Evolutionary conservation across 2,329 filamentous ascomycete species (phyloP).

Genomic region (Incumbomyces lentus): DNA sequence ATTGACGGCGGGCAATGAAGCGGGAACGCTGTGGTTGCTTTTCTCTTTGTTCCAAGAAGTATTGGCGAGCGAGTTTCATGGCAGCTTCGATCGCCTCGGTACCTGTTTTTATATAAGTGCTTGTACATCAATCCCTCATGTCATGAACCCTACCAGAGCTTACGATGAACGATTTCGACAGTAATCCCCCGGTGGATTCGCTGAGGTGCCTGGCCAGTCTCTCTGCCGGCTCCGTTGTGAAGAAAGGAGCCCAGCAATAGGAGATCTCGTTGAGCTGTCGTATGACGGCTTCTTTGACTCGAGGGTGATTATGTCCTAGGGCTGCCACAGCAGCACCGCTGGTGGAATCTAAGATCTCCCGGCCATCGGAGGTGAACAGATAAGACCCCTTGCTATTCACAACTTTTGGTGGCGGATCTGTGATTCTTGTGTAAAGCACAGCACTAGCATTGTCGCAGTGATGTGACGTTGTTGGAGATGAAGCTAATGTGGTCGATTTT

Average conservation of each 20-base stretch:
- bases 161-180: slow-evolving; percentile 44
- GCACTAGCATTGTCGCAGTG: neutral
- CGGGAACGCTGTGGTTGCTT: slow-evolving; percentile 45
- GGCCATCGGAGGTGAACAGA: slow-evolving; percentile 37
- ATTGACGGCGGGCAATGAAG: slow-evolving; percentile 55
- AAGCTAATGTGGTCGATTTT: too few species aligned
- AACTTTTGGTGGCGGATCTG: neutral
- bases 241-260: slow-evolving; percentile 51
- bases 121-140: neutral
- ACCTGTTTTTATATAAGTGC: slow-evolving; percentile 3
- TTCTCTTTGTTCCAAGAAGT: slow-evolving; percentile 43
- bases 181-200: slow-evolving; percentile 40
- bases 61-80: slow-evolving; percentile 58
- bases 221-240: slow-evolving; percentile 43
- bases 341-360: slow-evolving; percentile 58
- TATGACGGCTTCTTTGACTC: slow-evolving; percentile 50
- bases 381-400: neutral
- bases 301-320: slow-evolving; percentile 52
- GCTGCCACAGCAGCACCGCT: slow-evolving; percentile 54
- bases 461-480: too few species aligned
- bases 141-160: slow-evolving; percentile 31
- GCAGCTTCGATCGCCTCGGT: slow-evolving; percentile 57
- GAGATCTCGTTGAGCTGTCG: slow-evolving; percentile 49
- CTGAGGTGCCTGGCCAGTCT: slow-evolving; percentile 41
- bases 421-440: neutral